These are phyloP conservation scores for Prinsepia uniflora DNA, from an alignment of 306 rosid species.

Conservation along the genomic window DNA sequence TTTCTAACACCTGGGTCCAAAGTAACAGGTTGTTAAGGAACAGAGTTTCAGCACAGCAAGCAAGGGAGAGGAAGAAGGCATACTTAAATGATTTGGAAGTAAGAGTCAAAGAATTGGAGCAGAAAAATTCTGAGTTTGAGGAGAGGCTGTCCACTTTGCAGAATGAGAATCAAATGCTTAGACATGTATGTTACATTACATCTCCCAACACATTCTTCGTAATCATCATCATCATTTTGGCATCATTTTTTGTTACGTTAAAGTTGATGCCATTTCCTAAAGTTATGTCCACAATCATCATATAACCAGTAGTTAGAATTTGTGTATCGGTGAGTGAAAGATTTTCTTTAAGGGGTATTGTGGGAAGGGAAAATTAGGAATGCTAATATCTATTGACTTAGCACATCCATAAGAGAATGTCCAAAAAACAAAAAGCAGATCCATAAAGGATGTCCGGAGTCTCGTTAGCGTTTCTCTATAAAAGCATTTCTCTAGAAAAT, in stretches of 20 bases:
- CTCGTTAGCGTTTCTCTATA: too few relatives aligned
- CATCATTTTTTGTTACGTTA: background rate
- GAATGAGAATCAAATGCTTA: constrained; percentile 98
- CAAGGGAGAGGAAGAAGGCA: constrained; percentile 95
- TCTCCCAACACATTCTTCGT: background rate
- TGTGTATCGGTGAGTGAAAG: background rate
- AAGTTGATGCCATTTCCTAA: background rate
- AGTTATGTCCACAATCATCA: background rate
- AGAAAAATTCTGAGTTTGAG: constrained; percentile 75
- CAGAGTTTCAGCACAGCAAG: constrained; percentile 97
- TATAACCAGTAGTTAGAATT: background rate
- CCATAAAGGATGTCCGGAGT: too few relatives aligned
- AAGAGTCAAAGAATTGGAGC: constrained; percentile 68
- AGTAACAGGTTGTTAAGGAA: constrained; percentile 73
- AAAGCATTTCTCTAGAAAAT: too few relatives aligned
- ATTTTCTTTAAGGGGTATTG: background rate
- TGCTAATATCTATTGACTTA: too few relatives aligned
- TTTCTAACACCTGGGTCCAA: background rate
- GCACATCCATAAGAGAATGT: too few relatives aligned
- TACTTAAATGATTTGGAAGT: constrained; percentile 80
- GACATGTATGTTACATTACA: constrained; percentile 57
- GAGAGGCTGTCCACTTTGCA: constrained; percentile 84
- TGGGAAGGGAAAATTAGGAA: background rate
- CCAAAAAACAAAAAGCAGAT: too few relatives aligned
- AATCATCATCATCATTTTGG: background rate